Conservation (phyloP, 805 yeast genomes). For the Torulaspora indica region DNA sequence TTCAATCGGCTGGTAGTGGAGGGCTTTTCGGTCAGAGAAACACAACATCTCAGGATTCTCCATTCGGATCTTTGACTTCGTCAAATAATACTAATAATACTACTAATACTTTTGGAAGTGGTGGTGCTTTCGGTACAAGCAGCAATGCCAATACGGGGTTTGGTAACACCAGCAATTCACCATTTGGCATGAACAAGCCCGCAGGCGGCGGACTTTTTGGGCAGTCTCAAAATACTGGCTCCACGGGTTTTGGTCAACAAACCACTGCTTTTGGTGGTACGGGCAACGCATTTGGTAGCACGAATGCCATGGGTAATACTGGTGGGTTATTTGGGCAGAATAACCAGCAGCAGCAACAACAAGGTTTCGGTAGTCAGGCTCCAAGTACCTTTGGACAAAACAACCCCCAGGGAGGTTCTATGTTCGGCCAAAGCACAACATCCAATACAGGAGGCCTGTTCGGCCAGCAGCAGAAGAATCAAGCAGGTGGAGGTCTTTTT, state of each 20-base stretch:
- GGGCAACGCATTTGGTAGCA: constrained; percentile 39
- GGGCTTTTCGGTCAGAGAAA: constrained; percentile 29
- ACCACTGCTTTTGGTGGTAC: constrained; percentile 11
- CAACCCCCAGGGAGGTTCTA: constrained; percentile 19
- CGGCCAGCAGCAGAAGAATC: constrained; percentile 26
- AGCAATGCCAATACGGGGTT: constrained; percentile 21
- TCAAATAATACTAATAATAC: constrained; percentile 11
- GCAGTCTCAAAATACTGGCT: constrained; percentile 18
- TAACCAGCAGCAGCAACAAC: constrained; percentile 14
- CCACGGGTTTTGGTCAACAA: constrained; percentile 27
- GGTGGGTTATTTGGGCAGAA: constrained; percentile 46
- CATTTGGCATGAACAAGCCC: constrained; percentile 39
- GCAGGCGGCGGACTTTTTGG: constrained; percentile 32
- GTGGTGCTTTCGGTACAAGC: constrained; percentile 29
- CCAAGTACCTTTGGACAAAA: constrained; percentile 29
- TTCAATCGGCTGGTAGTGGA: constrained; percentile 19
- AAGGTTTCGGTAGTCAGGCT: constrained; percentile 39
- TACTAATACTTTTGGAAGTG: constrained; percentile 19
- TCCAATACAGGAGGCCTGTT: constrained; percentile 31
- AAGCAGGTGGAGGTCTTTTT: constrained; percentile 34
- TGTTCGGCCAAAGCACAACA: constrained; percentile 35
- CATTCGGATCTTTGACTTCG: constrained; percentile 25
- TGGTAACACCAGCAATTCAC: constrained; percentile 33
- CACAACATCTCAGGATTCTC: constrained; percentile 23
- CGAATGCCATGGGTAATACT: constrained; percentile 22